Evolutionary conservation across 768 basidiomycete genomes (phyloP), one percentile per base, ranked within the genome.

Genomic region (Naematelia encephala): DNA sequence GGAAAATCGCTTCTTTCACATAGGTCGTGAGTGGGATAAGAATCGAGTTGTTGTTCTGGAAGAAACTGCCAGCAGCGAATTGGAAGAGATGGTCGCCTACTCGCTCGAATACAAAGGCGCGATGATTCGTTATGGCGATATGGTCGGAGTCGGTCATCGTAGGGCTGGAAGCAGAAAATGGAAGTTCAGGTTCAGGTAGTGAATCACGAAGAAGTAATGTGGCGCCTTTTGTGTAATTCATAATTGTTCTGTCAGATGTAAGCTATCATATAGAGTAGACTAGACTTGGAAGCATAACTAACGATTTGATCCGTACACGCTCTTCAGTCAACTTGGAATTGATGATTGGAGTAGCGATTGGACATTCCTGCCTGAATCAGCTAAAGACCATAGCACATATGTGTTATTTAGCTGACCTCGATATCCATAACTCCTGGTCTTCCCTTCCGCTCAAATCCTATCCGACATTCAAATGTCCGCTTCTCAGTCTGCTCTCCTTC

Each of bases 31-130:
- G 82, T 0, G 90, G 86, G 4, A 85, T 81, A 26, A 98, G 84
- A 39, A 94, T 88, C 5, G 89, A 85, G 73, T 94, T 93, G 83
- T 99, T 99, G 81, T 97, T 97, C 73, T 99, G 94, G 83, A 98
- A 98, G 82, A 98, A 99, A 3, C 90, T 88, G 48, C 88, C 86
- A n/a, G 78, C 76, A 2, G 74, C 61, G 62, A 78, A 78, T 13
- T 61, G 59, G 78, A 98, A 96, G 46, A 87, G 76, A 73, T 81
- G 84, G 61, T 83, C 78, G 8, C 90, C 92, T 23, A 98, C 89
- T 48, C 83, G 82, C 77, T 96, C 93, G 54, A 91, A 87, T 1
- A 94, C 85, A 10, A 81, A 84, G 12, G 81, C 84, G 59, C 87
- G 87, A 73, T 91, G 90, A 72, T 91, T 83, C 0, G 90, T 88